phyloP scores from a whole-genome alignment of 2,329 filamentous ascomycete species.

The Eutypa lata region DNA sequence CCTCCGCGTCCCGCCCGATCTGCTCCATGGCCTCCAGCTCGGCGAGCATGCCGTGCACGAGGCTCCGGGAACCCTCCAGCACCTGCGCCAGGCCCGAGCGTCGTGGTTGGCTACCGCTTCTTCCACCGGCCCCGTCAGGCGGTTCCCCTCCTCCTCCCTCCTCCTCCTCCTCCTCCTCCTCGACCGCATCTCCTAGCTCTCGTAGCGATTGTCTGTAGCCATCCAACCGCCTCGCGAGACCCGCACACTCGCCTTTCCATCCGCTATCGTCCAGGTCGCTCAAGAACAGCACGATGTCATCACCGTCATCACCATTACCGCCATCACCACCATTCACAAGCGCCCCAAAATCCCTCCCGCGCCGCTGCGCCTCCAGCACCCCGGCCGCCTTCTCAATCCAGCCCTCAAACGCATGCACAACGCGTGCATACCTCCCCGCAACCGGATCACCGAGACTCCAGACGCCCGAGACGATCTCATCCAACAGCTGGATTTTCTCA shows the following conservation, averaged over 20 bases:
- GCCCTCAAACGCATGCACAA: conserved; percentile 55
- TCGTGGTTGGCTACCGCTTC: not conserved
- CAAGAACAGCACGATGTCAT: conserved; percentile 45
- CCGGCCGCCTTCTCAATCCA: conserved; percentile 51
- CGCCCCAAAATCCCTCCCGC: conserved; percentile 33
- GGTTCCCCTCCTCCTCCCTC: not conserved
- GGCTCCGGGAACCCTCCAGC: conserved; percentile 25
- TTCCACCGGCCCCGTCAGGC: not conserved
- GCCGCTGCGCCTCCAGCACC: conserved; percentile 42
- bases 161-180: conserved; percentile 7
- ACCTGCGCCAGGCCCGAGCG: conserved; percentile 23
- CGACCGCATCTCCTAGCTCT: conserved; percentile 34
- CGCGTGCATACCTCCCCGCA: conserved; percentile 44
- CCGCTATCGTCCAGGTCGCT: conserved; percentile 53
- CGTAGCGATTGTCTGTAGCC: conserved; percentile 48
- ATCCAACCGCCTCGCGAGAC: conserved; percentile 52
- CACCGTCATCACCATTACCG: conserved; percentile 30
- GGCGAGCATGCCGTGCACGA: conserved; percentile 59
- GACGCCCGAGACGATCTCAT: conserved; percentile 53
- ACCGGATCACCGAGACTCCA: conserved; percentile 53
- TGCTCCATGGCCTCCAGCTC: conserved; percentile 61
- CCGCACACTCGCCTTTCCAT: conserved; percentile 58
- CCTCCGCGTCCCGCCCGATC: conserved; percentile 56
- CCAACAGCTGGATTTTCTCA: conserved; percentile 55
- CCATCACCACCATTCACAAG: no score